A percentile compares a stretch with the other conserved stretches of the same genome.
Conservation (phyloP, 2,329 filamentous ascomycete genomes). For the Fusarium tanahbumbuense region DNA sequence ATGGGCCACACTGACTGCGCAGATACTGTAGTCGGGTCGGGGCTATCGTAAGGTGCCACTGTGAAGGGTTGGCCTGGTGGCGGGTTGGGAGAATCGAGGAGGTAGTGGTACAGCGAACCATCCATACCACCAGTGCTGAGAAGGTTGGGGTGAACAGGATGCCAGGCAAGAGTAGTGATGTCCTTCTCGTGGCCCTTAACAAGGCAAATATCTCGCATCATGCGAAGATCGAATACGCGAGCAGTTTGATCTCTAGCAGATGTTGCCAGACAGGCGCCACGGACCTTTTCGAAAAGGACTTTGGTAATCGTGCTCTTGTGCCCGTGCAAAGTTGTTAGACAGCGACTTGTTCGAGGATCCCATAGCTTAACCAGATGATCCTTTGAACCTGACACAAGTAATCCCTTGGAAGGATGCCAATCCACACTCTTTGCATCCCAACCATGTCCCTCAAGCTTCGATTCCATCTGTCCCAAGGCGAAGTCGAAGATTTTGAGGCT, state of each 20-base stretch:
- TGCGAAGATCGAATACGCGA: slow-evolving; percentile 91
- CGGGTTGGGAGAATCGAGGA: slow-evolving; percentile 94
- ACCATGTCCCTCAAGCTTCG: slow-evolving; percentile 88
- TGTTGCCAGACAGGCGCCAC: slow-evolving; percentile 87
- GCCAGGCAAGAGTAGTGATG: slow-evolving; percentile 91
- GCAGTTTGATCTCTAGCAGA: slow-evolving; percentile 94
- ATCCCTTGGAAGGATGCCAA: slow-evolving; percentile 95
- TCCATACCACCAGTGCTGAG: slow-evolving; percentile 92
- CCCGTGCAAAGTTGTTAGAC: slow-evolving; percentile 91
- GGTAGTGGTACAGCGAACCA: slow-evolving; percentile 90
- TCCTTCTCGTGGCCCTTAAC: slow-evolving; percentile 97
- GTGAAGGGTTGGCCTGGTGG: slow-evolving; percentile 78
- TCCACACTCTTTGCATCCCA: slow-evolving; percentile 98
- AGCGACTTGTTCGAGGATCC: slow-evolving; percentile 93
- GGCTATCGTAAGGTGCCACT: slow-evolving; percentile 84
- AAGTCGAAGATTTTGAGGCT: slow-evolving; percentile 97
- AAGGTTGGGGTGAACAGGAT: slow-evolving; percentile 89
- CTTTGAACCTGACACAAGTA: slow-evolving; percentile 96
- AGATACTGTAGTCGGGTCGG: slow-evolving; percentile 81
- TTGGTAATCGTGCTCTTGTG: slow-evolving; percentile 98
- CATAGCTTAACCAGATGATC: slow-evolving; percentile 97
- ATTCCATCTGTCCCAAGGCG: slow-evolving; percentile 84
- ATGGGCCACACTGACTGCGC: slow-evolving; percentile 93
- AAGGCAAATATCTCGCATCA: slow-evolving; percentile 97
- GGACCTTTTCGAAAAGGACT: slow-evolving; percentile 87